Evolutionary conservation across 257 asterid species (phyloP), one percentile per base, ranked within the genome.

Genomic region (Salvia splendens): DNA sequence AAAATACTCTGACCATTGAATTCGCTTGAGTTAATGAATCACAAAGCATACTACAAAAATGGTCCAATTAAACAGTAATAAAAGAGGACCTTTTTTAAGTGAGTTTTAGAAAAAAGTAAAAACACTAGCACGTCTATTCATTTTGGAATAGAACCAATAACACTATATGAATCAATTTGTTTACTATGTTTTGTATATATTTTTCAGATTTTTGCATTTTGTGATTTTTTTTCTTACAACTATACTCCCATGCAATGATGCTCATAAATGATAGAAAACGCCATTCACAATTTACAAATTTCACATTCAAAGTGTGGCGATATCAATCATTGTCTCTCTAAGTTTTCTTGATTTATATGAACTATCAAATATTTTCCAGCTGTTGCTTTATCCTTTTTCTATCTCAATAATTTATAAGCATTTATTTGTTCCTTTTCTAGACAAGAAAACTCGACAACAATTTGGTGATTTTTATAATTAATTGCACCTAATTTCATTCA

Each of bases 291-390:
- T 24, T 24, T 24, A 24, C 30, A 24, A 24, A 24, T 24, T 24
- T 24, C 30, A 24, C 30, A 24, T 45, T 48, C 40, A 61, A 32
- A 32, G 40, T 14, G n/a, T 59, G 70, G 72, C 68, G 75, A 32
- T 67, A n/a, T 75, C 72, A 72, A 75, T 83, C 82, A 64, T n/a
- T 52, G 46, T 65, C 62, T 62, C 56, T 48, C 52, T 69, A 28
- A n/a, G 46, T 24, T 49, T 52, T 68, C n/a, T 61, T 14, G 11
- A 71, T 50, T 45, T 57, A 32, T 71, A 43, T 68, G 49, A 32
- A 50, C 68, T 24, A 53, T 17, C 28, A 59, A 32, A 51, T 8
- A 42, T 35, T 24, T 61, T 79, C 81, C 81, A 66, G 73, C 82
- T 80, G 79, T 70, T 65, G 59, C 30, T 67, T 45, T 6, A 70